Percentiles rank a stretch among this genome's conserved stretches.
These are phyloP conservation scores for Lithocarpus polystachyus DNA, from an alignment of 306 rosid species.

Conservation along the genomic window DNA sequence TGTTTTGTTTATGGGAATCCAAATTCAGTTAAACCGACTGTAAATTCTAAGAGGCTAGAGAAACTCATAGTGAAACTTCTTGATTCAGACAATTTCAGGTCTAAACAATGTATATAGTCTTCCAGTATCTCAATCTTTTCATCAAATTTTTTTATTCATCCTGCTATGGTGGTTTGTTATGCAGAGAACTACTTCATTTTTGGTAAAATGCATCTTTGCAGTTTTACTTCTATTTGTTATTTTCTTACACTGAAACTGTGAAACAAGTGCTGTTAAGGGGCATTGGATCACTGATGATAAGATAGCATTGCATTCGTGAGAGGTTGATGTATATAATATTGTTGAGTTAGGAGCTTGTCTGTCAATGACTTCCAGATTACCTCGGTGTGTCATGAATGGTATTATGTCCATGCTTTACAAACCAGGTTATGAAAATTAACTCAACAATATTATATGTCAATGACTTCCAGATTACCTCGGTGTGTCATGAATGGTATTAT, in stretches of 20 bases:
- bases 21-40: slow-evolving; percentile 56
- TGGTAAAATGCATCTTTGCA: neutral
- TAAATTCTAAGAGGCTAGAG: slow-evolving; percentile 63
- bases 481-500: too few species aligned
- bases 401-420: too few species aligned
- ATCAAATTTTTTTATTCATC: neutral
- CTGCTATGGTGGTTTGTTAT: neutral
- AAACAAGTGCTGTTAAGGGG: neutral
- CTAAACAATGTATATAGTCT: slow-evolving; percentile 72
- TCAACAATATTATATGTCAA: too few species aligned
- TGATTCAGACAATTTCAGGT: slow-evolving; percentile 73
- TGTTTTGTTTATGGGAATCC: slow-evolving; percentile 57
- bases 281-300: too few species aligned
- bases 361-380: too few species aligned
- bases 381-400: too few species aligned
- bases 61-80: slow-evolving; percentile 66
- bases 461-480: too few species aligned
- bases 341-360: neutral
- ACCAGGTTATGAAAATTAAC: too few species aligned
- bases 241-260: neutral
- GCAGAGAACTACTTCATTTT: neutral
- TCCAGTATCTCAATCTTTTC: neutral
- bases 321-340: neutral
- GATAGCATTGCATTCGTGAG: neutral
- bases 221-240: neutral